Evolutionary conservation across 371 early-diverging fungal species (phyloP).

Genomic region (Blakeslea trispora): DNA sequence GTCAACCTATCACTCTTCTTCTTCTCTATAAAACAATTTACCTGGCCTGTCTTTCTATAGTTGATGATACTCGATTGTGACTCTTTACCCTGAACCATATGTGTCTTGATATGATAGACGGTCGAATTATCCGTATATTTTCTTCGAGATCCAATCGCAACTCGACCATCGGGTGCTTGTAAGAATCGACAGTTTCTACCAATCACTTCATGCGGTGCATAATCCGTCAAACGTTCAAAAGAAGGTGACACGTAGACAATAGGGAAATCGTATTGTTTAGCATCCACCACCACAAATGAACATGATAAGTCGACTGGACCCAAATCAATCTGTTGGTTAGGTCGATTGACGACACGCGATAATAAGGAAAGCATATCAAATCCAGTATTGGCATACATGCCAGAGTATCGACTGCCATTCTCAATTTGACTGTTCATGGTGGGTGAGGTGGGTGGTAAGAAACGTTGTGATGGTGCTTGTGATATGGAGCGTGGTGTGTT

Average conservation of each 20-base stretch:
- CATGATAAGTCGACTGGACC: constrained; percentile 65
- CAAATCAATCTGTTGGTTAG: constrained; percentile 54
- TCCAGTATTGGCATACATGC: constrained; percentile 56
- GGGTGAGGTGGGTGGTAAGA: neutral
- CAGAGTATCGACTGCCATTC: constrained; percentile 22
- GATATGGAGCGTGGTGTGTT: neutral
- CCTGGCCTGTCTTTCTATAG: constrained; percentile 63
- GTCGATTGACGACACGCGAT: constrained; percentile 41
- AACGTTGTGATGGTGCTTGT: neutral
- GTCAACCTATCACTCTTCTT: too few relatives aligned
- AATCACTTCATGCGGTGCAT: constrained; percentile 50
- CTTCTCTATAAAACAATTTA: too few relatives aligned
- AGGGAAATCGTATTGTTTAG: constrained; percentile 45
- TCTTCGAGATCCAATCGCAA: constrained; percentile 45
- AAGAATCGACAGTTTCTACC: constrained; percentile 72
- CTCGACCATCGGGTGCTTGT: constrained; percentile 54
- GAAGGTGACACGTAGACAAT: constrained; percentile 62
- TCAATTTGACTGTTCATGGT: neutral
- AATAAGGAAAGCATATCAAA: constrained; percentile 67
- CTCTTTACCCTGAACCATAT: constrained; percentile 54
- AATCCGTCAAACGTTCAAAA: constrained; percentile 65
- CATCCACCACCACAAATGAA: constrained; percentile 56
- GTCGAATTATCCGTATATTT: constrained; percentile 58
- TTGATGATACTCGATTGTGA: constrained; percentile 65
- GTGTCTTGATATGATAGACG: constrained; percentile 54